Evolutionary conservation across 1,284 basidiomycete species (phyloP).

Genomic region (Cryptococcus sp.): DNA sequence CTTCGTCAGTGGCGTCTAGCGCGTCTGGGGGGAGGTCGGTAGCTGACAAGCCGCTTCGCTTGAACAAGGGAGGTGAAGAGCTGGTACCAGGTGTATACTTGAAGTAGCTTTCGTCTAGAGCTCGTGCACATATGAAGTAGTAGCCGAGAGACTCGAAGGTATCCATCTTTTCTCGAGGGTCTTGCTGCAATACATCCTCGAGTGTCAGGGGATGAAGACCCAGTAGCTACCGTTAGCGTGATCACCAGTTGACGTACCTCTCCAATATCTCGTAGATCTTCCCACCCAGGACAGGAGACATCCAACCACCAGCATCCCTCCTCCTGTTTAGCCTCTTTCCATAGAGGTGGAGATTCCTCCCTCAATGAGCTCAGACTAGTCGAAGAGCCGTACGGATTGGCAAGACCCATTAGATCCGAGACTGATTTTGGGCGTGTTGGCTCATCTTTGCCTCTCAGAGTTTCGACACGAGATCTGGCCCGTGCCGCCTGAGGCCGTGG

Average conservation of each 20-base stretch:
- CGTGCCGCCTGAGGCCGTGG: constrained; percentile 11
- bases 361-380: constrained; percentile 11
- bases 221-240: constrained; percentile 57
- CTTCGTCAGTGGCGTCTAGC: constrained; percentile 1
- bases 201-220: constrained; percentile 90
- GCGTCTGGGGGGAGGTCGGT: not conserved
- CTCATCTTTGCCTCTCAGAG: constrained; percentile 13
- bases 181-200: constrained; percentile 92
- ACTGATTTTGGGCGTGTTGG: constrained; percentile 41
- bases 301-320: constrained; percentile 85
- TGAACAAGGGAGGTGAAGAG: constrained; percentile 1
- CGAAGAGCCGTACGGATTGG: constrained; percentile 16
- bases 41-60: not conserved
- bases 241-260: constrained; percentile 56
- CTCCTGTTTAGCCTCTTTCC: constrained; percentile 10
- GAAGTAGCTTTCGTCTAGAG: constrained; percentile 68
- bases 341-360: constrained; percentile 7
- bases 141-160: constrained; percentile 84
- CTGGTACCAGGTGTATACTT: constrained; percentile 50
- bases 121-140: constrained; percentile 85
- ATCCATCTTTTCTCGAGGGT: constrained; percentile 89
- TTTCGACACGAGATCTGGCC: constrained; percentile 24
- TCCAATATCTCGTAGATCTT: constrained; percentile 81
- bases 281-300: constrained; percentile 82
- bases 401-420: constrained; percentile 41